Conservation (phyloP, 352 stramenopile species). For the Phytophthora pisi region DNA sequence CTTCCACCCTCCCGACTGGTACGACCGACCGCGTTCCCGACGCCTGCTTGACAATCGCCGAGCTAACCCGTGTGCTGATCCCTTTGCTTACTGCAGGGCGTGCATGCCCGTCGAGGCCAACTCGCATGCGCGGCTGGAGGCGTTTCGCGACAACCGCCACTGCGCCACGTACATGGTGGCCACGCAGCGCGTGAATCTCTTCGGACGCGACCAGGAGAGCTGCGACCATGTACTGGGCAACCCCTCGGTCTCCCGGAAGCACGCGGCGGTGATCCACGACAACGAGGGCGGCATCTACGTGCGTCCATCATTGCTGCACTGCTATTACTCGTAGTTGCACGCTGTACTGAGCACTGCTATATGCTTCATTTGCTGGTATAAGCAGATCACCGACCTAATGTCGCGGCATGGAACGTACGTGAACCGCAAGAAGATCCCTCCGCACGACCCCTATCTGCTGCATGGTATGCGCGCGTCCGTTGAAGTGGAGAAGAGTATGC, state of each 20-base stretch:
- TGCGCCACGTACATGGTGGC: slow-evolving; percentile 88
- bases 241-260: slow-evolving; percentile 86
- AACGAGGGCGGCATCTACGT: slow-evolving; percentile 84
- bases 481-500: not conserved
- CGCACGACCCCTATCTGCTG: slow-evolving; percentile 82
- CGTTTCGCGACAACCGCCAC: slow-evolving; percentile 75
- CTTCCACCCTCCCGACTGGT: slow-evolving; percentile 84
- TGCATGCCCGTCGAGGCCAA: slow-evolving; percentile 68
- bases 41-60: not conserved
- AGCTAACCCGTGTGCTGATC: slow-evolving; percentile 3
- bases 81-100: slow-evolving; percentile 44
- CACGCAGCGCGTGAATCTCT: slow-evolving; percentile 83
- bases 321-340: not conserved
- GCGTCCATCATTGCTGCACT: slow-evolving; percentile 14
- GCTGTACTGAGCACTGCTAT: not conserved
- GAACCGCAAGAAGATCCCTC: slow-evolving; percentile 81
- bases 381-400: slow-evolving; percentile 89
- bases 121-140: slow-evolving; percentile 73
- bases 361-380: not conserved
- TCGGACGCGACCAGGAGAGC: slow-evolving; percentile 84
- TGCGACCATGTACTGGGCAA: slow-evolving; percentile 90
- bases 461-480: slow-evolving; percentile 46
- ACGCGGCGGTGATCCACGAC: slow-evolving; percentile 87
- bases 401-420: slow-evolving; percentile 89
- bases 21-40: not conserved